A percentile compares a stretch with the other conserved stretches of the same genome.
Evolutionary conservation across 2,329 filamentous ascomycete species (phyloP).

Genomic region (Apiospora rasikravindrae): DNA sequence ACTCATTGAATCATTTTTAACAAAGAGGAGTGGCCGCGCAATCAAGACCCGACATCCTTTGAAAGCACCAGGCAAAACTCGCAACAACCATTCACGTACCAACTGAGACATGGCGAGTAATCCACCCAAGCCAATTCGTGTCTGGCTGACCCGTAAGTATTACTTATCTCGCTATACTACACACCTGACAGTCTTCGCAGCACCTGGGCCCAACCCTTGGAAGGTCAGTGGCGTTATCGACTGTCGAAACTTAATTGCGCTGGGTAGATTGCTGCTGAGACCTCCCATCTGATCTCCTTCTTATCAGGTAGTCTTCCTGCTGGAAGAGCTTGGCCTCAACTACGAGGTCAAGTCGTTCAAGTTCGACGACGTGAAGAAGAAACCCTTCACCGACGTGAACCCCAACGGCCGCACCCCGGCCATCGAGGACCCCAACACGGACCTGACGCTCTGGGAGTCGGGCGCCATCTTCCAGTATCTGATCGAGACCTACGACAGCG

Average conservation of each 20-base stretch:
- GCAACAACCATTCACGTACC: neutral
- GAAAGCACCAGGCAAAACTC: neutral
- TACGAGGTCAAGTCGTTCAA: conserved; percentile 29
- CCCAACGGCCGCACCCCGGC: conserved; percentile 24
- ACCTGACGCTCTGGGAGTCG: conserved; percentile 23
- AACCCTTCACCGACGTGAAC: conserved; percentile 34
- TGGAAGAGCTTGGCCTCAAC: conserved; percentile 38
- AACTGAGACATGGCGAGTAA: neutral
- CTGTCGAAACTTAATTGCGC: too few species aligned
- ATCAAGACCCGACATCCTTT: too few species aligned
- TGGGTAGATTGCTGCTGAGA: neutral
- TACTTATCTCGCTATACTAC: neutral
- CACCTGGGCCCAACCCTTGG: neutral
- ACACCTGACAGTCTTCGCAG: neutral
- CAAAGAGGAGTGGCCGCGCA: too few species aligned
- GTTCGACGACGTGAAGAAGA: conserved; percentile 35
- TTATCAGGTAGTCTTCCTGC: conserved; percentile 34
- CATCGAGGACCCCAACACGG: conserved; percentile 24
- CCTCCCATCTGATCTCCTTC: neutral
- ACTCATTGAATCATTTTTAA: too few species aligned
- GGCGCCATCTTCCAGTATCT: conserved; percentile 22
- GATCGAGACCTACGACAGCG: conserved; percentile 43
- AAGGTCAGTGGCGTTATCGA: too few species aligned
- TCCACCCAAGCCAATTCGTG: neutral
- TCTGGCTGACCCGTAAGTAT: neutral